Evolutionary conservation across 345 rosid genomes (phyloP).

Genomic region (Turnera subulata): DNA sequence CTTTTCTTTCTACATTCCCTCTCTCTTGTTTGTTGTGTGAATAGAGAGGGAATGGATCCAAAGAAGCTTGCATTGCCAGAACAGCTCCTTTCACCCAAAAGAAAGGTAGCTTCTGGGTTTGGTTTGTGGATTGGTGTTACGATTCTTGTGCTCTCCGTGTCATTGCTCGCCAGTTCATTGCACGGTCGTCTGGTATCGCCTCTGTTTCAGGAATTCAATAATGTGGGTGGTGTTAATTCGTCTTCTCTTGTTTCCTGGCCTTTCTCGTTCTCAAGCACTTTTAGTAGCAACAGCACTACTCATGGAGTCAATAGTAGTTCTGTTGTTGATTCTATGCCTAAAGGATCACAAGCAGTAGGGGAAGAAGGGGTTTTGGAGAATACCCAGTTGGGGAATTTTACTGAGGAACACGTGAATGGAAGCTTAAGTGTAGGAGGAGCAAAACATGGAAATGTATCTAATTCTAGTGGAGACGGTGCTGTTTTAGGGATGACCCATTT

Average conservation of each 20-base stretch:
- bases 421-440: constrained; percentile 18
- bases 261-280: constrained; percentile 22
- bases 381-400: constrained; percentile 17
- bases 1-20: no score
- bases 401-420: constrained; percentile 19
- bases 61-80: constrained; percentile 38
- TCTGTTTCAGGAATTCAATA: constrained; percentile 38
- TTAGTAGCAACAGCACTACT: neutral
- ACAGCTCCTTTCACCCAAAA: constrained; percentile 35
- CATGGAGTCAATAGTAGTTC: neutral
- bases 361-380: constrained; percentile 8
- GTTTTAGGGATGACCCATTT: constrained; percentile 2
- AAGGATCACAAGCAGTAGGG: constrained; percentile 10
- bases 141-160: constrained; percentile 36
- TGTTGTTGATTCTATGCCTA: constrained; percentile 9
- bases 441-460: constrained; percentile 10
- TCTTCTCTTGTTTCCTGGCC: constrained; percentile 32
- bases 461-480: constrained; percentile 3
- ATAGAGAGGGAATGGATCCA: constrained; percentile 36
- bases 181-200: constrained; percentile 35
- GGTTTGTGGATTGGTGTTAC: constrained; percentile 45
- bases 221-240: constrained; percentile 17
- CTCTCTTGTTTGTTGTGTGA: no score
- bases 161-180: constrained; percentile 41
- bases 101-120: constrained; percentile 45